Evolutionary conservation across 805 yeast genomes (phyloP), one percentile per base, ranked within the genome.

Genomic region (Komagataella phaffii): DNA sequence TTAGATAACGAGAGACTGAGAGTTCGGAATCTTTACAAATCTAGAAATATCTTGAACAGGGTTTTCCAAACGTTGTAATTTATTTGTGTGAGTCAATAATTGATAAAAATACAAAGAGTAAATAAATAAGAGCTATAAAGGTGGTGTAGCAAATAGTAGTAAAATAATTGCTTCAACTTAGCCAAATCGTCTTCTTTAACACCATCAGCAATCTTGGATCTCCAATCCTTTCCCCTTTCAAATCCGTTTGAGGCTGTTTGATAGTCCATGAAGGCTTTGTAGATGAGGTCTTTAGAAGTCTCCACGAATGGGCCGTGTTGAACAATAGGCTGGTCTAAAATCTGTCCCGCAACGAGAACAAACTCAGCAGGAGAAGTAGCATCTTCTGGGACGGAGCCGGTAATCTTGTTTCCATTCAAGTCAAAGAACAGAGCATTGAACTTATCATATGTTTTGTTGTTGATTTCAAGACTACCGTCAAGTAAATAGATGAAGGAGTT

Each of bases 301-400:
- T 86, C 91, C 17, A 89, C 96, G 62, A 89, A 90, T 12, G 96
- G 96, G 17, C 96, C 96, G 62, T 88, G 83, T 62, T 89, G 96
- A 36, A 87, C 85, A 52, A 85, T 73, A 17, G 80, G 77, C 69
- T 88, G 96, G 58, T 86, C 76, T 52, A 87, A 69, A 18, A 77
- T 75, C 62, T 85, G 66, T 53, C 96, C 96, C 36, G 88, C 93
- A 55, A 88, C 71, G n/a, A 88, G 56, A 3, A 84, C 81, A 60
- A 88, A 81, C 57, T 83, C 80, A 2, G 88, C 68, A 40, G 68
- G 71, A 44, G 70, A 68, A 2, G 53, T 54, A 7, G 73, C 72
- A 17, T 61, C 57, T 19, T 65, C 74, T n/a, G 78, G 75, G 19
- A 71, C 74, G 17, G 65, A 64, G 46, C 88, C 90, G 44, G 61